Evolutionary conservation across 805 yeast genomes (phyloP).

Genomic region (Jamesozyma gamospora): DNA sequence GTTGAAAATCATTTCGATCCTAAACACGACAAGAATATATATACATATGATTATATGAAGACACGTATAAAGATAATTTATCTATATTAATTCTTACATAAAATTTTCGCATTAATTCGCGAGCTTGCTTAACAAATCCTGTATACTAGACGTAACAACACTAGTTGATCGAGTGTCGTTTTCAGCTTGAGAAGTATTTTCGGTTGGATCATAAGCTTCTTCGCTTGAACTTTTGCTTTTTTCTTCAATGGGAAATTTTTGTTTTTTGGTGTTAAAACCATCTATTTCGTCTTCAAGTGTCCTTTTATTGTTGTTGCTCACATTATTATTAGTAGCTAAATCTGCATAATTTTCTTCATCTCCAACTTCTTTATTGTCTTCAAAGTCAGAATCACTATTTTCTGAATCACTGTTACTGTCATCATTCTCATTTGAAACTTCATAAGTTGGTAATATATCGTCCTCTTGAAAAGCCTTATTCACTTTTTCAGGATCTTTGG

Average conservation of each 20-base stretch:
- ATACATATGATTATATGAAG: too few relatives aligned
- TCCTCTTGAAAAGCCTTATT: slow-evolving; percentile 7
- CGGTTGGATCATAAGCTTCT: slow-evolving; percentile 6
- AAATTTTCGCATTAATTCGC: too few relatives aligned
- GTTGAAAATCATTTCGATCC: neutral
- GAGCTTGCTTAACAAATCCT: slow-evolving; percentile 27
- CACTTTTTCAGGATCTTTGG: slow-evolving; percentile 17
- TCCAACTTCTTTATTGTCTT: neutral
- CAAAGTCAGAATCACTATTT: neutral
- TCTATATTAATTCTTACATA: too few relatives aligned
- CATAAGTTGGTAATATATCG: slow-evolving; percentile 25
- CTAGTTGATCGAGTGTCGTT: slow-evolving; percentile 10
- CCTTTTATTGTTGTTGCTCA: neutral
- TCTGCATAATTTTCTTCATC: neutral
- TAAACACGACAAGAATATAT: too few relatives aligned
- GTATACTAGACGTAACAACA: slow-evolving; percentile 27
- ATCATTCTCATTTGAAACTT: slow-evolving; percentile 14
- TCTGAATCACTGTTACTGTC: slow-evolving; percentile 10
- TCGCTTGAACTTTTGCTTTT: neutral
- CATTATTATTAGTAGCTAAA: neutral
- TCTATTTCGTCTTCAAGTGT: neutral
- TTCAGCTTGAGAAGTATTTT: slow-evolving; percentile 3
- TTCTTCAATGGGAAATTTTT: neutral
- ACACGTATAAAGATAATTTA: too few relatives aligned
- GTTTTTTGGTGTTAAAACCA: neutral